Percentiles rank a stretch among this genome's conserved stretches.
Conservation (phyloP, 345 rosid genomes). For the Noccaea bulbosa region DNA sequence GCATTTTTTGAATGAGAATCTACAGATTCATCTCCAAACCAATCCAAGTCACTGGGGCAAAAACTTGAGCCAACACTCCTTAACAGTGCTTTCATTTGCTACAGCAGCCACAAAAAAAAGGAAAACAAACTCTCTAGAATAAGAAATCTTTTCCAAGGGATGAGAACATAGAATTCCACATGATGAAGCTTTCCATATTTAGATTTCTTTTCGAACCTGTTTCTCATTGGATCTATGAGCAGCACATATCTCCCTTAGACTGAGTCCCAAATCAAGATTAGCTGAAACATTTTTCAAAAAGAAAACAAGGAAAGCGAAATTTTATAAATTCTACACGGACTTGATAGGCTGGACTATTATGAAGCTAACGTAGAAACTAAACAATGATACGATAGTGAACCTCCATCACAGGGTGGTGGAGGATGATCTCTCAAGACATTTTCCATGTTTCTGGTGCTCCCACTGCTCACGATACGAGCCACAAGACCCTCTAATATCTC, state of each 20-base stretch:
- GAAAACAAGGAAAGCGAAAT: background rate
- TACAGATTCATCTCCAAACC: conserved; percentile 69
- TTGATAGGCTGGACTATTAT: conserved; percentile 12
- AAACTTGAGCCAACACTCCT: conserved; percentile 71
- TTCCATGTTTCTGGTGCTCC: conserved; percentile 78
- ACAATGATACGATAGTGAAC: conserved; percentile 46
- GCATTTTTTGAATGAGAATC: conserved; percentile 69
- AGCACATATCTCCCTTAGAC: conserved; percentile 85
- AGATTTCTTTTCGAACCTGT: conserved; percentile 56
- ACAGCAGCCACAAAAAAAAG: conserved; percentile 41
- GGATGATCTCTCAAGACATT: conserved; percentile 73
- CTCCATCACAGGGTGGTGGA: conserved; percentile 67
- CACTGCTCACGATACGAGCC: conserved; percentile 85
- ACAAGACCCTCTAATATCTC: conserved; percentile 99
- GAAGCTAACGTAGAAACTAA: conserved; percentile 9
- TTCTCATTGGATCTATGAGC: conserved; percentile 88
- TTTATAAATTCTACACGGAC: background rate
- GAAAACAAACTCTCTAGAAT: conserved; percentile 15
- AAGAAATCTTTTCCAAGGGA: conserved; percentile 22
- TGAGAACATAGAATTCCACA: background rate
- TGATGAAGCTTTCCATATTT: conserved; percentile 10
- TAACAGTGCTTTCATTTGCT: conserved; percentile 94
- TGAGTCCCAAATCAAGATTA: conserved; percentile 74
- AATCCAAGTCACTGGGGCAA: conserved; percentile 75
- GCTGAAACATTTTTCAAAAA: conserved; percentile 48